Evolutionary conservation across 176 grass and related monocot genomes (phyloP).

Genomic region (Eragrostis curvula): DNA sequence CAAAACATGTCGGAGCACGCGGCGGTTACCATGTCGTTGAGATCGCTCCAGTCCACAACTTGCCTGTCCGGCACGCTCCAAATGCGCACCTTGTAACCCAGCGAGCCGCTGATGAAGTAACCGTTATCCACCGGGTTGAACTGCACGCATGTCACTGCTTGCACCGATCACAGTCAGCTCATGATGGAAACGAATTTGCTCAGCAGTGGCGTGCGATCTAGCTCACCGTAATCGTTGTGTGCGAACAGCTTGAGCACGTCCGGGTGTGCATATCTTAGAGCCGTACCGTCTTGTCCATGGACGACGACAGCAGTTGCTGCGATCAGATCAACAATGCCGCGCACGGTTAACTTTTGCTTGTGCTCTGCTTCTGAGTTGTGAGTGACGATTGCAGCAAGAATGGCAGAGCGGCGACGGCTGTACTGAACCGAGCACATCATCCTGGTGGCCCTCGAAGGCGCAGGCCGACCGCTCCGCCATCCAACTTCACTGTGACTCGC

Average conservation of each 20-base stretch:
- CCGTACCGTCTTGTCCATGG: slow-evolving; percentile 94
- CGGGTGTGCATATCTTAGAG: slow-evolving; percentile 77
- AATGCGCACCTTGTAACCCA: slow-evolving; percentile 88
- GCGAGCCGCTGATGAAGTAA: slow-evolving; percentile 94
- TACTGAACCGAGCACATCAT: slow-evolving; percentile 69
- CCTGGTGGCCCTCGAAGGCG: slow-evolving; percentile 67
- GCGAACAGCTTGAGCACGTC: slow-evolving; percentile 74
- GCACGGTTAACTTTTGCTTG: too few relatives aligned
- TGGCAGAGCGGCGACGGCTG: neutral
- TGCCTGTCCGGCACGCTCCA: slow-evolving; percentile 85
- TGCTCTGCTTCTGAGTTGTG: neutral
- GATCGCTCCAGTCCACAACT: slow-evolving; percentile 93
- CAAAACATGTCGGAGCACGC: too few relatives aligned
- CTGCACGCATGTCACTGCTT: slow-evolving; percentile 81
- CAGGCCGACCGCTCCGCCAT: slow-evolving; percentile 59
- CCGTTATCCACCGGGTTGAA: slow-evolving; percentile 88
- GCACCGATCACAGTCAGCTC: neutral
- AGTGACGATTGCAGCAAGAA: neutral
- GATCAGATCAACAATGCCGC: neutral
- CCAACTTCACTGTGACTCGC: too few relatives aligned
- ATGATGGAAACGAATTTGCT: too few relatives aligned
- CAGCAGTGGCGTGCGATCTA: too few relatives aligned
- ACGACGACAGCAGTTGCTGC: slow-evolving; percentile 40
- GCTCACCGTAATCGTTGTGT: slow-evolving; percentile 86
- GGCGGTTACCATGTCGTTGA: slow-evolving; percentile 95